Conservation (phyloP, 176 grass and related monocot genomes). For the Hordeum marinum region DNA sequence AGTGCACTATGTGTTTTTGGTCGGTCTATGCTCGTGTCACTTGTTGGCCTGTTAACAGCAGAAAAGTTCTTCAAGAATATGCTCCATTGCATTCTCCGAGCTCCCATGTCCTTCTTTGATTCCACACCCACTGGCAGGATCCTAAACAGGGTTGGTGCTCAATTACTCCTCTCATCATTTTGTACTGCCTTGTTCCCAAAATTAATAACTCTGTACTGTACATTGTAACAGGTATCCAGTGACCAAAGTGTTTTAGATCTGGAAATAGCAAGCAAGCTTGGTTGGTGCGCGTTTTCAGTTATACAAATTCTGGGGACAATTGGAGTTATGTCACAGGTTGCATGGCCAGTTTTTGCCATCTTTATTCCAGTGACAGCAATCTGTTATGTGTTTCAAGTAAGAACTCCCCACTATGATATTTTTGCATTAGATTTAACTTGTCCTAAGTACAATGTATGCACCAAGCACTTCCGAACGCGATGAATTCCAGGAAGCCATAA, state of each 20-base stretch:
- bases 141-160: slow-evolving; percentile 77
- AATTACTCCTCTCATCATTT: slow-evolving; percentile 11
- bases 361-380: slow-evolving; percentile 79
- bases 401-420: slow-evolving; percentile 6
- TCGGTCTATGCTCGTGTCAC: slow-evolving; percentile 49
- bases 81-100: slow-evolving; percentile 68
- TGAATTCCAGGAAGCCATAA: not conserved
- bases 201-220: slow-evolving; percentile 4
- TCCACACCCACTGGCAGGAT: slow-evolving; percentile 94
- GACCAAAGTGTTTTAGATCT: slow-evolving; percentile 93
- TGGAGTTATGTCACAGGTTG: slow-evolving; percentile 93
- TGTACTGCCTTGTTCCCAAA: not conserved
- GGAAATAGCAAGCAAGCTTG: slow-evolving; percentile 70
- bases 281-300: slow-evolving; percentile 70
- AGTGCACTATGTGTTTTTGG: slow-evolving; percentile 68
- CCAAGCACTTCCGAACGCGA: not conserved
- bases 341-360: slow-evolving; percentile 93
- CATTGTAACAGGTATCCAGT: slow-evolving; percentile 59
- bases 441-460: not conserved
- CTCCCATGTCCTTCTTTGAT: slow-evolving; percentile 98
- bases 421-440: slow-evolving; percentile 4
- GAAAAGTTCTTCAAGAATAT: slow-evolving; percentile 84
- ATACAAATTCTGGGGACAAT: slow-evolving; percentile 91
- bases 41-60: slow-evolving; percentile 61
- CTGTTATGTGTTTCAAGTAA: slow-evolving; percentile 78